Conservation (phyloP, 2,329 filamentous ascomycete genomes). For the Hirsutella minnesotensis region DNA sequence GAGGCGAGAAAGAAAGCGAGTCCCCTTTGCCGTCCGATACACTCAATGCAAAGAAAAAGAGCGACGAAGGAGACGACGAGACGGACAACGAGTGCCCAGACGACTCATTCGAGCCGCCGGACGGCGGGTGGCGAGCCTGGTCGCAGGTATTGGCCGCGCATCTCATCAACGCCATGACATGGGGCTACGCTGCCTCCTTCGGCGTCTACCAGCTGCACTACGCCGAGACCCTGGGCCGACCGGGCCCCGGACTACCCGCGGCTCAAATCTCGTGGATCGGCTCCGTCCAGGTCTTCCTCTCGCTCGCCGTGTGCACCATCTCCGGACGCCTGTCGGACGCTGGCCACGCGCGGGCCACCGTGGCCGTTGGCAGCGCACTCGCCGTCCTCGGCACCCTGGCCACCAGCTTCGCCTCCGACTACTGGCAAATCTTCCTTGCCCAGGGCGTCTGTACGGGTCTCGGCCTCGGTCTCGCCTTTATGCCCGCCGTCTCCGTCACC, state of each 20-base stretch:
- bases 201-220: slow-evolving; percentile 43
- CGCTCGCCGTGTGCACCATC: slow-evolving; percentile 34
- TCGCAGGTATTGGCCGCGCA: slow-evolving; percentile 35
- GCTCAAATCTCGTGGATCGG: slow-evolving; percentile 33
- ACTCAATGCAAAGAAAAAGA: no score
- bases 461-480: slow-evolving; percentile 44
- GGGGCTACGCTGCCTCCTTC: slow-evolving; percentile 37
- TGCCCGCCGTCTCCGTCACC: slow-evolving; percentile 47
- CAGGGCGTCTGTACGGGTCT: slow-evolving; percentile 41
- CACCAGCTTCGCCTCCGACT: slow-evolving; percentile 29
- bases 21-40: no score
- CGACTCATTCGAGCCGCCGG: slow-evolving; percentile 16
- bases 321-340: slow-evolving; percentile 38
- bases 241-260: slow-evolving; percentile 18
- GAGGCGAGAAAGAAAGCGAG: no score
- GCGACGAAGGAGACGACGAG: slow-evolving; percentile 3
- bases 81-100: neutral
- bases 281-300: slow-evolving; percentile 37
- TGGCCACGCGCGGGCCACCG: slow-evolving; percentile 30
- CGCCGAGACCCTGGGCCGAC: slow-evolving; percentile 21
- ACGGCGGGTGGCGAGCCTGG: slow-evolving; percentile 37
- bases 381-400: slow-evolving; percentile 35
- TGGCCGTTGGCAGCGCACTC: slow-evolving; percentile 27
- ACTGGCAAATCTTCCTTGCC: slow-evolving; percentile 42
- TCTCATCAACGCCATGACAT: slow-evolving; percentile 35